Conservation (phyloP, 129 eudicot species). For the Arctium lappa region DNA sequence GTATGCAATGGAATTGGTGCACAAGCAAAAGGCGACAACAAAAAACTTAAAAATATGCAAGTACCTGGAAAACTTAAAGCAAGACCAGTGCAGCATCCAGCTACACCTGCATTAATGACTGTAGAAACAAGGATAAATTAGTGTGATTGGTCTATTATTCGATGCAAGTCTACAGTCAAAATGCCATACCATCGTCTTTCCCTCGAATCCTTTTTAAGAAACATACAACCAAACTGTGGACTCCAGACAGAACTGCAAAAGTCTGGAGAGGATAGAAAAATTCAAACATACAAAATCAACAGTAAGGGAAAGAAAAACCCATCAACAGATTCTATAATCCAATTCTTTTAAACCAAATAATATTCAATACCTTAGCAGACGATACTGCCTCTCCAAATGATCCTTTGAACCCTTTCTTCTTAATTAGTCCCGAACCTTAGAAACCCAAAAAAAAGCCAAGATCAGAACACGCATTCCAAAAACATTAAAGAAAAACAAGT, state of each 20-base stretch:
- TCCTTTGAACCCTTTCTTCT: constrained; percentile 80
- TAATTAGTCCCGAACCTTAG: constrained; percentile 77
- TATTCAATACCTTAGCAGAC: constrained; percentile 68
- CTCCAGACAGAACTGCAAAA: constrained; percentile 92
- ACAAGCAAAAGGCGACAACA: not conserved
- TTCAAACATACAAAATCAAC: not conserved
- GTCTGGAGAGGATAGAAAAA: constrained; percentile 37
- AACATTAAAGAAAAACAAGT: not conserved
- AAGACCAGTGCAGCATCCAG: constrained; percentile 97
- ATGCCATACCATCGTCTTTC: constrained; percentile 78
- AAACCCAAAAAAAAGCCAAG: not conserved
- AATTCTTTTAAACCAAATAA: not conserved
- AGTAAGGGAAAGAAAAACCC: not conserved
- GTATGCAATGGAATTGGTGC: not conserved
- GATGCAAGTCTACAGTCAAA: not conserved
- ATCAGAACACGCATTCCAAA: not conserved
- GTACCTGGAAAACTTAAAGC: constrained; percentile 94
- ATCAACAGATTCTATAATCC: not conserved
- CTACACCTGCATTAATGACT: constrained; percentile 93
- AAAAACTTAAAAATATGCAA: not conserved
- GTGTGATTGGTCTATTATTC: not conserved
- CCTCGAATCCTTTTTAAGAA: constrained; percentile 82
- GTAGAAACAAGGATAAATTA: constrained; percentile 22
- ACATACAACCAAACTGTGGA: constrained; percentile 86
- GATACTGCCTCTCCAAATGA: constrained; percentile 80